phyloP scores from a whole-genome alignment of 306 rosid species.

The Comarum palustre region DNA sequence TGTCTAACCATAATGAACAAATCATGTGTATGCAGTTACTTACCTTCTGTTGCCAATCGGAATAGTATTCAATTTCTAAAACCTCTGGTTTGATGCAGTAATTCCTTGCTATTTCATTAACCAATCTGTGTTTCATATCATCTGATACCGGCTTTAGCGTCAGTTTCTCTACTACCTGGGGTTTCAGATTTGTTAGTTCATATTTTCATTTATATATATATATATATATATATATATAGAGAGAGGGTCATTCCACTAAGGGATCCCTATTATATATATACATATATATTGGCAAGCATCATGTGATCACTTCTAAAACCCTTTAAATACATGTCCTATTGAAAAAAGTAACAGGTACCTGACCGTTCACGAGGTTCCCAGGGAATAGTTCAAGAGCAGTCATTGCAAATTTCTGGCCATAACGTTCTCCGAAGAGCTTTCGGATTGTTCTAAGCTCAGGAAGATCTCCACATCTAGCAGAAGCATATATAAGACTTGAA shows the following conservation, averaged over 20 bases:
- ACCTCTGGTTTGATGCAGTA: slow-evolving; percentile 41
- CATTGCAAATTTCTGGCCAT: slow-evolving; percentile 53
- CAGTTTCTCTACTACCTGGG: slow-evolving; percentile 61
- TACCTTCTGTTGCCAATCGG: slow-evolving; percentile 65
- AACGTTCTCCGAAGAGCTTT: slow-evolving; percentile 64
- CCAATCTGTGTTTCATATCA: slow-evolving; percentile 45
- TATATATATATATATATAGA: too few relatives aligned
- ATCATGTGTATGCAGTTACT: neutral
- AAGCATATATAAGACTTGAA: slow-evolving; percentile 80
- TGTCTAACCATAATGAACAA: neutral
- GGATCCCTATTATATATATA: too few relatives aligned
- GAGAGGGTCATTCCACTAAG: too few relatives aligned
- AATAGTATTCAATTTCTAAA: slow-evolving; percentile 62
- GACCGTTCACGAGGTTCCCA: slow-evolving; percentile 69
- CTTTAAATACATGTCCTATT: neutral
- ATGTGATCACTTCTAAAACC: neutral
- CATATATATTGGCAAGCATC: neutral
- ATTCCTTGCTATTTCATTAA: slow-evolving; percentile 57
- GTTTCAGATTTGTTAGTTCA: slow-evolving; percentile 22
- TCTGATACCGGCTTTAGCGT: slow-evolving; percentile 40
- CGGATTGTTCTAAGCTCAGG: slow-evolving; percentile 76
- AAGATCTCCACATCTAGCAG: slow-evolving; percentile 83
- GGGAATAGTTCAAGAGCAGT: slow-evolving; percentile 56
- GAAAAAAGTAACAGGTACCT: slow-evolving; percentile 34
- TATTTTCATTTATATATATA: too few relatives aligned